Evolutionary conservation across 768 basidiomycete species (phyloP).

Genomic region (Fomitopsis pulvina): DNA sequence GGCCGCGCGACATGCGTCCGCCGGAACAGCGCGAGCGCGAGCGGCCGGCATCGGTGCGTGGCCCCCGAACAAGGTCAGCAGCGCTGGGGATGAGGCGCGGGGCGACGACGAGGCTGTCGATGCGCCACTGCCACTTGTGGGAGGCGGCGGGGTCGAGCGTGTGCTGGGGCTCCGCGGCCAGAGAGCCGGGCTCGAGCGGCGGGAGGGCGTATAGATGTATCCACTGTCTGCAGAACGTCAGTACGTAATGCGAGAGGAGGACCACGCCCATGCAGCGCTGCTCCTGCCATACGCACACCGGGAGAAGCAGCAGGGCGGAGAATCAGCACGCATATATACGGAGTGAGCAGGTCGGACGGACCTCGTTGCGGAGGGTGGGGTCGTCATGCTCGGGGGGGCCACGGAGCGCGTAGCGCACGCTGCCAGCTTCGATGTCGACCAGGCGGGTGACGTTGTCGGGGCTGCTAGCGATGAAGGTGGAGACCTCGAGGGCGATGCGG

Average conservation of each 20-base stretch:
- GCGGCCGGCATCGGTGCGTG: no score
- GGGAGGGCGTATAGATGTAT: slow-evolving; percentile 25
- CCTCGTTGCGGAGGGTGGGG: slow-evolving; percentile 8
- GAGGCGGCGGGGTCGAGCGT: slow-evolving; percentile 32
- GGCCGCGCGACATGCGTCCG: not conserved
- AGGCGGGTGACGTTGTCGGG: slow-evolving; percentile 9
- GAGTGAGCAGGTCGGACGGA: not conserved
- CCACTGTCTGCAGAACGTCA: slow-evolving; percentile 35
- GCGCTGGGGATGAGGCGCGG: slow-evolving; percentile 23
- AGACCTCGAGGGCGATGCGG: slow-evolving; percentile 3
- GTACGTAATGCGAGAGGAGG: slow-evolving; percentile 34
- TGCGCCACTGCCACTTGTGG: slow-evolving; percentile 49
- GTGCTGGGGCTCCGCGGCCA: slow-evolving; percentile 13
- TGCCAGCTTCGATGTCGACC: slow-evolving; percentile 8
- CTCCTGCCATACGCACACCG: slow-evolving; percentile 22
- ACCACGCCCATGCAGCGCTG: slow-evolving; percentile 36
- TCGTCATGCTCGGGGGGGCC: slow-evolving; percentile 7
- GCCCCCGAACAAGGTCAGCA: no score
- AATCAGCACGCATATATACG: not conserved
- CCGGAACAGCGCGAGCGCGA: no score
- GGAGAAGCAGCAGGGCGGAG: not conserved
- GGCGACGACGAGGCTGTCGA: slow-evolving; percentile 43
- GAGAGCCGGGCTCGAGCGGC: slow-evolving; percentile 35
- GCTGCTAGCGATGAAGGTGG: slow-evolving; percentile 7
- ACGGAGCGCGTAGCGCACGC: slow-evolving; percentile 1